Percentiles rank a stretch among this genome's conserved stretches.
phyloP scores from a whole-genome alignment of 371 early-diverging fungal species.

The Nematocida sp. region DNA sequence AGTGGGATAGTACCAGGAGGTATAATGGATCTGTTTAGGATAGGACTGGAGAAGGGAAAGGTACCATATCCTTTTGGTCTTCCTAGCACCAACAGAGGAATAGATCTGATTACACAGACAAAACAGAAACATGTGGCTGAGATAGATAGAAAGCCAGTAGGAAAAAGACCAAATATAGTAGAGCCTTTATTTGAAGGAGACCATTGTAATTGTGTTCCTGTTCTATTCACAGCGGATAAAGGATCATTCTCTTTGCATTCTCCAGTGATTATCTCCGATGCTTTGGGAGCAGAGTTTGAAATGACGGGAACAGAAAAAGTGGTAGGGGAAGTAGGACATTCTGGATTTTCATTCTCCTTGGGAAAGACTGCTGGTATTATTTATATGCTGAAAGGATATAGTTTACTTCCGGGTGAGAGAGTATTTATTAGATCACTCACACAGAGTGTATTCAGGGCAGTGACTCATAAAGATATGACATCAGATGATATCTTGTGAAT shows the following conservation, averaged over 20 bases:
- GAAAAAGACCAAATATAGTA: constrained; percentile 17
- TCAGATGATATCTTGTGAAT: no score
- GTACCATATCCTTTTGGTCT: constrained; percentile 37
- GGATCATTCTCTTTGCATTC: constrained; percentile 24
- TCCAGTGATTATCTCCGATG: constrained; percentile 9
- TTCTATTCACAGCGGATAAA: constrained; percentile 33
- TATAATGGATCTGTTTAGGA: constrained; percentile 26
- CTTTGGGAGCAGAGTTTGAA: background rate
- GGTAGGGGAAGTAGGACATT: constrained; percentile 24
- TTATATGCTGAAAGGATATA: background rate
- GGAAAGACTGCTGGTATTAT: constrained; percentile 24
- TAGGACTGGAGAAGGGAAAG: constrained; percentile 19
- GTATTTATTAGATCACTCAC: background rate
- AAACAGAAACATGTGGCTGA: background rate
- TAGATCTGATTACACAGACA: background rate
- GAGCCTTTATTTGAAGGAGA: background rate
- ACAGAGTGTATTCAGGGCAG: background rate
- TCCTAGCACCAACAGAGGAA: constrained; percentile 1
- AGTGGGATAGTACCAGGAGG: constrained; percentile 38
- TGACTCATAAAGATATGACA: background rate
- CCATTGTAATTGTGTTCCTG: background rate
- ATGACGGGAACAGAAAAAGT: constrained; percentile 31
- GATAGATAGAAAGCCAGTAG: constrained; percentile 16
- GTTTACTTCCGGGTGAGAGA: background rate
- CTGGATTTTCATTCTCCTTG: constrained; percentile 26